Base-by-base conservation (phyloP, 2,329 filamentous ascomycete genomes). In the Aureobasidium namibiae region DNA sequence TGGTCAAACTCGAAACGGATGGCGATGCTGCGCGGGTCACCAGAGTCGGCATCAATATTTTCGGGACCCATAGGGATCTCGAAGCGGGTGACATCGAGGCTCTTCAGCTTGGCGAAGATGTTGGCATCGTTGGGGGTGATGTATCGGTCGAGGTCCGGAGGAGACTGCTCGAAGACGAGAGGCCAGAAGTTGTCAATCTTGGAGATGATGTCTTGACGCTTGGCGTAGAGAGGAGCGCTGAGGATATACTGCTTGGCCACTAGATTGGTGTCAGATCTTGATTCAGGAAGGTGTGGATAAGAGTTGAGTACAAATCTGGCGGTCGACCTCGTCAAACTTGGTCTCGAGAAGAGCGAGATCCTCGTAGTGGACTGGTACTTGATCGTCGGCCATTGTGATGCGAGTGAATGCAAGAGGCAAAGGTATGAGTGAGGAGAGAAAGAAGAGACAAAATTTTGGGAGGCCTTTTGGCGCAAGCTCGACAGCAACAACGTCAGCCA, bases 121-220 rank as follows among this genome's bases (percentile, higher is more conserved):
- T 82, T 81, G 14, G 86, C 85, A 77, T 97, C 92, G 50, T 82
- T 82, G 44, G 90, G 88, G 71, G 90, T 86, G 70, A 97, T 88
- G 79, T 87, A 91, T 74, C 90, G 86, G 75, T 96, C 91, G 66
- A 99, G 82, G 63, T 96, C 90, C 48, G 82, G 80, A 1, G 92
- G 91, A 2, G 89, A 86, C 76, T 91, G 87, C 78, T 95, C 89
- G 72, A 97, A 82, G 60, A 96, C 92, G 61, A 95, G 83, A n/a
- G 89, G 81, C 94, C 94, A 97, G 83, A 97, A 99, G 77, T 89
- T 85, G 66, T 85, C 83, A 69, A 96, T 92, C 69, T 86, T 80
- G 63, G 82, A 74, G 64, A 94, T 78, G 64, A 90, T 75, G 66
- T 83, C 80, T 65, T 83, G 79, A 70, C 92, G 90, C 76, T 88